Percentiles rank a stretch among this genome's conserved stretches.
These are phyloP conservation scores for Cercospora citrullina DNA, from an alignment of 2,329 filamentous ascomycete genomes.

Conservation along the genomic window DNA sequence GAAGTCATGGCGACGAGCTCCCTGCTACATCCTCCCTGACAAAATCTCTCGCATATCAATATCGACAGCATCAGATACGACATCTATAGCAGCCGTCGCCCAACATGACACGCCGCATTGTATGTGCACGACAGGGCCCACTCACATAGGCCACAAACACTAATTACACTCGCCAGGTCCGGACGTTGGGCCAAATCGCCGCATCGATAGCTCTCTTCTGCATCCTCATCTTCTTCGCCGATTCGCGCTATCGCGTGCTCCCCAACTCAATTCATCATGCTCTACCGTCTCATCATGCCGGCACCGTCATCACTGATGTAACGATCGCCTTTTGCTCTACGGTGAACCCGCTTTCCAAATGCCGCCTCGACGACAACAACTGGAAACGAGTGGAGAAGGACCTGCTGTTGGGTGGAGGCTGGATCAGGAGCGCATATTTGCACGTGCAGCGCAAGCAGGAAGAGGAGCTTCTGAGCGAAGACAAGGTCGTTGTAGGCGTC, in stretches of 20 bases:
- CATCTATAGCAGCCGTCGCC: background rate
- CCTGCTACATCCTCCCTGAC: conserved; percentile 5
- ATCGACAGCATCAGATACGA: background rate
- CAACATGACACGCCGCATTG: conserved; percentile 29
- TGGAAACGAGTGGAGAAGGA: conserved; percentile 92
- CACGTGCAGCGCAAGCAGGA: conserved; percentile 83
- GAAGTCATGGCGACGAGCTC: conserved; percentile 10
- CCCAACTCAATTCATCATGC: conserved; percentile 83
- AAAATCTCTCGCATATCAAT: background rate
- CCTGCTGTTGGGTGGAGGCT: conserved; percentile 72
- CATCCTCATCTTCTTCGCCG: conserved; percentile 76
- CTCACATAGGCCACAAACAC: background rate
- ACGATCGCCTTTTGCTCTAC: conserved; percentile 74
- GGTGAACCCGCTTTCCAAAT: conserved; percentile 56
- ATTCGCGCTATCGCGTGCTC: conserved; percentile 83
- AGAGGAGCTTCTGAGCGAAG: conserved; percentile 71
- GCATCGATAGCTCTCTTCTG: conserved; percentile 63
- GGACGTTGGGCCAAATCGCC: conserved; percentile 73
- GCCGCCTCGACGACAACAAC: conserved; percentile 64
- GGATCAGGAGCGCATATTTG: conserved; percentile 75
- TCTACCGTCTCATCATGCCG: conserved; percentile 80
- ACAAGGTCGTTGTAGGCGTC: conserved; percentile 78
- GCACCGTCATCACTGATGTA: conserved; percentile 82
- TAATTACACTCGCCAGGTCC: conserved; percentile 48
- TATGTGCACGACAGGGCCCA: conserved; percentile 13